Evolutionary conservation across 164 flowering plant genomes (phyloP).

Genomic region (Kalanchoe fedtschenkoi): DNA sequence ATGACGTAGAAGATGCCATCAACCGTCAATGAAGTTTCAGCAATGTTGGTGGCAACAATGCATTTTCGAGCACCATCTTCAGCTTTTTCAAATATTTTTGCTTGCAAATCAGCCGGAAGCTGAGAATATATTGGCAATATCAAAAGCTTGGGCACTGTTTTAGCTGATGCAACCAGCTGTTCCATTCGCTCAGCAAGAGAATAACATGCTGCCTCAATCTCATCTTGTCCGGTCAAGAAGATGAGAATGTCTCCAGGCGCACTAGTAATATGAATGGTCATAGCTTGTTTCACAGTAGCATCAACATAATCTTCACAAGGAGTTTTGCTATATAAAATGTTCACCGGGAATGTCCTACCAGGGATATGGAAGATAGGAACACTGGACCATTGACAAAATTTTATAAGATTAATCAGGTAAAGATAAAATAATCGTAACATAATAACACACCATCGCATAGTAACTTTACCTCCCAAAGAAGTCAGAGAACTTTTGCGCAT

Average conservation of each 20-base stretch:
- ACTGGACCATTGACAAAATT: constrained; percentile 30
- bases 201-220: constrained; percentile 92
- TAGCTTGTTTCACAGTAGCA: constrained; percentile 94
- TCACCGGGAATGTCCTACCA: constrained; percentile 89
- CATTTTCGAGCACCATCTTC: constrained; percentile 96
- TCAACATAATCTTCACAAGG: constrained; percentile 94
- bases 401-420: neutral
- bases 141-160: constrained; percentile 61
- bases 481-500: constrained; percentile 87
- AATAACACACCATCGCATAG: neutral
- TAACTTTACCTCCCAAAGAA: constrained; percentile 85
- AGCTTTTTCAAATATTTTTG: constrained; percentile 87
- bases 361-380: constrained; percentile 88
- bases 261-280: constrained; percentile 83
- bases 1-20: constrained; percentile 93
- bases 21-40: constrained; percentile 91
- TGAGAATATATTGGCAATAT: constrained; percentile 98
- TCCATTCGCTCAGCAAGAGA: constrained; percentile 88
- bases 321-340: constrained; percentile 61
- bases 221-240: constrained; percentile 99
- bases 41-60: constrained; percentile 96
- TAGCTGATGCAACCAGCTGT: constrained; percentile 57
- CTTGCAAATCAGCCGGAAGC: constrained; percentile 92
- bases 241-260: constrained; percentile 93
- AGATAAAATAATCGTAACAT: neutral